These are phyloP conservation scores for Yamagishiella unicocca DNA, from an alignment of 139 green algal species.

Conservation along the genomic window DNA sequence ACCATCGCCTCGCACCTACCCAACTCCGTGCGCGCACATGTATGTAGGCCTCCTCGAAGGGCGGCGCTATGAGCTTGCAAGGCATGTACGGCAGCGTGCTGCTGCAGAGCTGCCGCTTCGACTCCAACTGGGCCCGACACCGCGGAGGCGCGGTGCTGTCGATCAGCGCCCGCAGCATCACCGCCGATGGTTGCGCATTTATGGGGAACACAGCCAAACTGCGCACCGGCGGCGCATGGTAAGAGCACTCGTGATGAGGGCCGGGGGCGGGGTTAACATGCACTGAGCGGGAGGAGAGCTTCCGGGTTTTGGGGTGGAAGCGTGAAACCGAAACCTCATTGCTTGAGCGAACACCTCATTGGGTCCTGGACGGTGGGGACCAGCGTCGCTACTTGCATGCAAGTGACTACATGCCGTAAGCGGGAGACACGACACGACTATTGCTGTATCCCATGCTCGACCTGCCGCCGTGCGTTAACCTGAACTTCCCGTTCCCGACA, in stretches of 20 bases:
- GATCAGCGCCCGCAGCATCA: background rate
- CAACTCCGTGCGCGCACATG: no score
- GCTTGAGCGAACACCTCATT: no score
- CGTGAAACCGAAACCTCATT: no score
- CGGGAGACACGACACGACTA: no score
- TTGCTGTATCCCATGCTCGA: no score
- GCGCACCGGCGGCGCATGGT: slow-evolving; percentile 16
- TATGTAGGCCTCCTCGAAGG: slow-evolving; percentile 8
- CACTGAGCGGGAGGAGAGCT: background rate
- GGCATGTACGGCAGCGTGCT: background rate
- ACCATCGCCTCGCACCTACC: background rate
- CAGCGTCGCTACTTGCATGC: no score
- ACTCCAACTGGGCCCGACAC: background rate
- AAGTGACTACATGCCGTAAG: no score
- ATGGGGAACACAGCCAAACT: background rate
- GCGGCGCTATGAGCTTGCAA: background rate
- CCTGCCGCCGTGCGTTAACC: no score
- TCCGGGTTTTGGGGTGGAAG: no score
- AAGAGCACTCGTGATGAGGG: background rate
- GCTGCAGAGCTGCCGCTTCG: background rate
- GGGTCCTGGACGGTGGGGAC: no score
- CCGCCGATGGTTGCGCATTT: background rate
- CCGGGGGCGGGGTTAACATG: background rate
- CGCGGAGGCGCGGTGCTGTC: background rate
- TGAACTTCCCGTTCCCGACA: no score